phyloP scores from a whole-genome alignment of 768 basidiomycete genomes.

The Termitomyces eurrhizus region DNA sequence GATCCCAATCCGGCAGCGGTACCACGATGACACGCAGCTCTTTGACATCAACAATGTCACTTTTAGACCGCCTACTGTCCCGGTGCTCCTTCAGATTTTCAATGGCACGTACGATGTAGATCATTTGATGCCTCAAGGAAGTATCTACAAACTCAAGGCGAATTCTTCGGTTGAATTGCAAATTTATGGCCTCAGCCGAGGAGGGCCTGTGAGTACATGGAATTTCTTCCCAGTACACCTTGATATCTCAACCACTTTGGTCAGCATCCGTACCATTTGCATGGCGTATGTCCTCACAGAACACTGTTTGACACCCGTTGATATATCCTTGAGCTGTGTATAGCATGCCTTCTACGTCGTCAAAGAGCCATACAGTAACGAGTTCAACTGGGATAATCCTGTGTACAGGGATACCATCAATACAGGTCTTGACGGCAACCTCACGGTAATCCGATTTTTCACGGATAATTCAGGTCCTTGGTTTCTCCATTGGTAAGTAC shows the following conservation, averaged over 20 bases:
- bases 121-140: slow-evolving; percentile 1
- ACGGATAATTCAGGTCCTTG: slow-evolving; percentile 66
- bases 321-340: neutral
- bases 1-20: slow-evolving; percentile 1
- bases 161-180: slow-evolving; percentile 22
- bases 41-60: slow-evolving; percentile 2
- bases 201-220: slow-evolving; percentile 7
- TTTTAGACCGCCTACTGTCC: neutral
- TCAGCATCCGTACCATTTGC: slow-evolving; percentile 28
- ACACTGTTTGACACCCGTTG: neutral
- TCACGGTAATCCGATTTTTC: slow-evolving; percentile 50
- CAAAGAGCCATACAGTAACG: slow-evolving; percentile 24
- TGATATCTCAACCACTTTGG: neutral
- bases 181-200: neutral
- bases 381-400: slow-evolving; percentile 22
- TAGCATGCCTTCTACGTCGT: slow-evolving; percentile 37
- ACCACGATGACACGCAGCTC: neutral
- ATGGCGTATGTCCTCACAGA: slow-evolving; percentile 21
- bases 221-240: slow-evolving; percentile 4
- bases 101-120: neutral
- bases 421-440: slow-evolving; percentile 25
- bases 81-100: slow-evolving; percentile 5
- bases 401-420: slow-evolving; percentile 32
- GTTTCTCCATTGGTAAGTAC: slow-evolving; percentile 16
- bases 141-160: slow-evolving; percentile 1